phyloP scores from a whole-genome alignment of 352 stramenopile species.

The Globisporangium irregulare region DNA sequence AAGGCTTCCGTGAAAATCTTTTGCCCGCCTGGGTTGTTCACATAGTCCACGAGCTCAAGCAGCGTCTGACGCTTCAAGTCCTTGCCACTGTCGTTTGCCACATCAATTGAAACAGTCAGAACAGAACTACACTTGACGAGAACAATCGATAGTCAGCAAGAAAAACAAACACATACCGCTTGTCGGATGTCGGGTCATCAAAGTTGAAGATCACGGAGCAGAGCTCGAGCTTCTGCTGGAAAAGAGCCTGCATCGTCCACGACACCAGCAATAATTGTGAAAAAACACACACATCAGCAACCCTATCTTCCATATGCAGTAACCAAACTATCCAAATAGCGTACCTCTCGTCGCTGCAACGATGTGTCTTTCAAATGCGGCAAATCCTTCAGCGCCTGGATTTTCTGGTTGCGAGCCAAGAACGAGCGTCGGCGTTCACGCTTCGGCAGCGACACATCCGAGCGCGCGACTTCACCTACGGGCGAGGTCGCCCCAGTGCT shows the following conservation, averaged over 20 bases:
- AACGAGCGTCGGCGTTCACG: conserved; percentile 80
- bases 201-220: conserved; percentile 97
- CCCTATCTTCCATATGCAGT: background rate
- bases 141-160: background rate
- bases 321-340: background rate
- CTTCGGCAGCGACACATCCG: conserved; percentile 80
- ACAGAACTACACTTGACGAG: background rate
- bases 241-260: conserved; percentile 76
- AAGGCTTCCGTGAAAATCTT: conserved; percentile 97
- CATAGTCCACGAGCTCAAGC: conserved; percentile 98
- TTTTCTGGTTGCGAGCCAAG: conserved; percentile 83
- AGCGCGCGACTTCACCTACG: conserved; percentile 68
- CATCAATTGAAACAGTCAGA: conserved; percentile 6
- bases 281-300: background rate
- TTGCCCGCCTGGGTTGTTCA: conserved; percentile 95
- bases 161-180: conserved; percentile 47
- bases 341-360: conserved; percentile 66
- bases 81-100: conserved; percentile 50
- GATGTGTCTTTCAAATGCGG: conserved; percentile 85
- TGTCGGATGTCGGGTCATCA: conserved; percentile 94
- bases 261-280: conserved; percentile 9
- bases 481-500: conserved; percentile 36
- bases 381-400: conserved; percentile 82
- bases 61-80: conserved; percentile 99
- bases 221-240: conserved; percentile 95